Percentiles rank a stretch among this genome's conserved stretches.
Conservation (phyloP, 2,329 filamentous ascomycete genomes). For the Fusarium fracticaudum region DNA sequence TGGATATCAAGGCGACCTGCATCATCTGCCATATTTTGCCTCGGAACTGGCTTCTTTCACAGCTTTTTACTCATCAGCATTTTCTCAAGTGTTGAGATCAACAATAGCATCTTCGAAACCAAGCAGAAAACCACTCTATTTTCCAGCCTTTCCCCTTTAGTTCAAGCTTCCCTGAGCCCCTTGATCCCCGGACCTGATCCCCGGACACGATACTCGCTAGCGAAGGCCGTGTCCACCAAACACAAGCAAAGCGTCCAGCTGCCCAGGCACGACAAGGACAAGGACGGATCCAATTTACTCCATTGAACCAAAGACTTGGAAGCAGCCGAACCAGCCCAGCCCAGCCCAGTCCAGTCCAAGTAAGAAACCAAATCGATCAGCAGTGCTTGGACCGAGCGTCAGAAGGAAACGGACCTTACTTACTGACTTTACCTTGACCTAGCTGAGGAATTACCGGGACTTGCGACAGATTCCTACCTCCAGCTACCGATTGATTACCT, state of each 20-base stretch:
- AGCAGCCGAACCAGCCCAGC: slow-evolving; percentile 10
- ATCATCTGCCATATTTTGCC: not conserved
- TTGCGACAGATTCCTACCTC: not conserved
- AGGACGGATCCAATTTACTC: slow-evolving; percentile 32
- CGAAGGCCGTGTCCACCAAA: slow-evolving; percentile 31
- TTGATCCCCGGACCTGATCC: slow-evolving; percentile 37
- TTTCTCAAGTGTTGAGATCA: not conserved
- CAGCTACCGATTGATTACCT: not conserved
- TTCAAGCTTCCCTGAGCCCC: slow-evolving; percentile 39
- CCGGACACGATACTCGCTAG: slow-evolving; percentile 26
- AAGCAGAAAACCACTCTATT: slow-evolving; percentile 15
- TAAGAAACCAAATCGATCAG: slow-evolving; percentile 25
- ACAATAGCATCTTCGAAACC: slow-evolving; percentile 21
- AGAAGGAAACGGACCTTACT: not conserved
- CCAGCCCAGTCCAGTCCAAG: not conserved
- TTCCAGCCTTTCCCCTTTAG: slow-evolving; percentile 31
- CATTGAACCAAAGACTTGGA: slow-evolving; percentile 36
- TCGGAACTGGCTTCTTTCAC: not conserved
- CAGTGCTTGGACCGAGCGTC: slow-evolving; percentile 14
- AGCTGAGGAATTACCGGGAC: slow-evolving; percentile 6
- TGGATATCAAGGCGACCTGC: not conserved
- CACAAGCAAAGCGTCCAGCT: slow-evolving; percentile 23
- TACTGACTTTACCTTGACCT: not conserved
- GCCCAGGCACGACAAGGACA: slow-evolving; percentile 27
- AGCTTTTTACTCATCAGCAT: not conserved